Evolutionary conservation across 129 eudicot genomes (phyloP).

Genomic region (Logfia minima): DNA sequence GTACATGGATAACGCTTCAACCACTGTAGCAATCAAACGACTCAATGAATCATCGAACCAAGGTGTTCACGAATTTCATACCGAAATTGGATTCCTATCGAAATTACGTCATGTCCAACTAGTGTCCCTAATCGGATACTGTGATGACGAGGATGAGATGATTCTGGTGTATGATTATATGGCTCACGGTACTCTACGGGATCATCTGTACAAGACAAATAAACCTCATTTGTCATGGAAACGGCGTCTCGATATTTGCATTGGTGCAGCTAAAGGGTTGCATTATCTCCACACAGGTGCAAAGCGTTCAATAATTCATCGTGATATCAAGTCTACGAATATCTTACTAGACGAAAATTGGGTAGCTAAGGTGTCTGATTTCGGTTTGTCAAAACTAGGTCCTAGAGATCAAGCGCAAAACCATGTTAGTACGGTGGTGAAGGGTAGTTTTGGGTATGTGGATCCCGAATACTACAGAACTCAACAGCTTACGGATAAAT

Average conservation of each 20-base stretch:
- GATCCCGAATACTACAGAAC: constrained; percentile 58
- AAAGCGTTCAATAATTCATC: not conserved
- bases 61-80: constrained; percentile 55
- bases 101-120: constrained; percentile 56
- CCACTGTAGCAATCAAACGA: constrained; percentile 46
- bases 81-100: constrained; percentile 57
- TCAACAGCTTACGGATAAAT: constrained; percentile 50
- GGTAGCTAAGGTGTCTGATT: not conserved
- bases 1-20: constrained; percentile 31
- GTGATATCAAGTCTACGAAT: not conserved
- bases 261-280: constrained; percentile 59
- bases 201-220: constrained; percentile 59
- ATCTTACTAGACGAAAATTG: not conserved
- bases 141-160: constrained; percentile 58
- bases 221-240: too few relatives aligned
- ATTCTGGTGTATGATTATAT: constrained; percentile 61
- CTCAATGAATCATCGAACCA: constrained; percentile 49
- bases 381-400: constrained; percentile 11
- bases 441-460: constrained; percentile 53
- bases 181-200: constrained; percentile 57
- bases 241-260: constrained; percentile 41
- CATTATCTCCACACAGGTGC: constrained; percentile 23
- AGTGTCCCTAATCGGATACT: constrained; percentile 54
- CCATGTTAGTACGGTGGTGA: constrained; percentile 57
- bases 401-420: constrained; percentile 30